Conservation (phyloP, 441 rosid genomes). For the Flueggea neowawraea region DNA sequence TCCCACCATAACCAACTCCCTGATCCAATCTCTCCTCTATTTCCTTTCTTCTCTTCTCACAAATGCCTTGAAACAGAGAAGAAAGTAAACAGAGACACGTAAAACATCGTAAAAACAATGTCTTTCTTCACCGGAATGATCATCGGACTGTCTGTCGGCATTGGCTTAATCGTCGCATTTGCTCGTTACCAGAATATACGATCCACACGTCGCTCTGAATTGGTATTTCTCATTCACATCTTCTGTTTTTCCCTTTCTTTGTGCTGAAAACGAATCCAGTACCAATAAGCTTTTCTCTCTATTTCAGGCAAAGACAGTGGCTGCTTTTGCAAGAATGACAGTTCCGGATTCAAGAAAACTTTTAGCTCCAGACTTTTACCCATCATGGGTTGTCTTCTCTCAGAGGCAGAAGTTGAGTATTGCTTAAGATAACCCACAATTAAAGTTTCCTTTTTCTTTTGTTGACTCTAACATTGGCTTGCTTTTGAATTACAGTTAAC, state of each 20-base stretch:
- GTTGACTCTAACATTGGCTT: constrained; percentile 11
- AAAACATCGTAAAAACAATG: constrained; percentile 32
- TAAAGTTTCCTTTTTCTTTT: neutral
- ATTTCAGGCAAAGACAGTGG: constrained; percentile 66
- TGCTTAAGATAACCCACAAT: neutral
- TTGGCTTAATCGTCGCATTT: constrained; percentile 59
- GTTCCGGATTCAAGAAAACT: constrained; percentile 81
- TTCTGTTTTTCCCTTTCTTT: neutral
- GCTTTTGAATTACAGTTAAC: constrained; percentile 47
- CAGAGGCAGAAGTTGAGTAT: constrained; percentile 75
- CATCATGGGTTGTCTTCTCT: constrained; percentile 88
- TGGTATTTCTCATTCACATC: constrained; percentile 38
- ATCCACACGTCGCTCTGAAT: constrained; percentile 53
- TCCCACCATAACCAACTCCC: too few relatives aligned
- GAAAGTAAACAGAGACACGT: too few relatives aligned
- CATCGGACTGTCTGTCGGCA: constrained; percentile 54
- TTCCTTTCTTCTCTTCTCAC: too few relatives aligned
- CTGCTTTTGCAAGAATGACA: constrained; percentile 92
- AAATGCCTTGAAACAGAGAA: too few relatives aligned
- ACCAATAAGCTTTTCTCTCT: neutral
- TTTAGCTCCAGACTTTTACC: constrained; percentile 59
- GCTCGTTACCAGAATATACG: constrained; percentile 60
- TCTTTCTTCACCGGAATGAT: constrained; percentile 57
- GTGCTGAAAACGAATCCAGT: too few relatives aligned
- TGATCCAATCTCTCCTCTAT: too few relatives aligned